phyloP scores from a whole-genome alignment of 2,329 filamentous ascomycete genomes.

The Fusarium odoratissimum region DNA sequence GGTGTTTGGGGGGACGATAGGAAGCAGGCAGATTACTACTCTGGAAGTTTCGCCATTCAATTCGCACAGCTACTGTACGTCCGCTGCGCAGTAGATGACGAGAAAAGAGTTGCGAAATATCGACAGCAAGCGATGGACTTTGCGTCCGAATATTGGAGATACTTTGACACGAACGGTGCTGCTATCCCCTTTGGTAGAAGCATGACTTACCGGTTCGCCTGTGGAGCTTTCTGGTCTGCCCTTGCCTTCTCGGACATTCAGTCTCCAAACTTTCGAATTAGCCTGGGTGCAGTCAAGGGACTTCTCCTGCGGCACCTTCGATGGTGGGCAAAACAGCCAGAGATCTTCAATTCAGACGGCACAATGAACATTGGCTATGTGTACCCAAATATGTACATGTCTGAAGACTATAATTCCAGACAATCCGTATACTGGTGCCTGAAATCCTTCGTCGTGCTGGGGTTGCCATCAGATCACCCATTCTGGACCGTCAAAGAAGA shows the following conservation, averaged over 20 bases:
- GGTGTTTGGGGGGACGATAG: constrained; percentile 53
- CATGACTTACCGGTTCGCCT: constrained; percentile 64
- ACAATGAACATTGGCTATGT: constrained; percentile 59
- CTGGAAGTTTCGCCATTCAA: constrained; percentile 5
- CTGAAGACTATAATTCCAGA: constrained; percentile 67
- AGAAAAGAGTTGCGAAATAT: constrained; percentile 43
- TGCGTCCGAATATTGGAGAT: constrained; percentile 57
- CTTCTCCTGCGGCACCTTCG: constrained; percentile 61
- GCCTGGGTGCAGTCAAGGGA: constrained; percentile 58
- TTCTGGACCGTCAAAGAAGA: constrained; percentile 60
- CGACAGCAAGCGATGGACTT: constrained; percentile 29
- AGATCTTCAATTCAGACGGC: constrained; percentile 62
- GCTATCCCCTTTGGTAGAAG: constrained; percentile 64
- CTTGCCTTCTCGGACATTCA: constrained; percentile 54
- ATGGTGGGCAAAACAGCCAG: constrained; percentile 57
- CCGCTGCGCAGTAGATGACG: not conserved
- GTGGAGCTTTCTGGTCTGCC: constrained; percentile 61
- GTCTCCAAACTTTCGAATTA: constrained; percentile 56
- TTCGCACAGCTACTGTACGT: not conserved
- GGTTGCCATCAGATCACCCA: constrained; percentile 48
- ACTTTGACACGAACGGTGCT: constrained; percentile 60
- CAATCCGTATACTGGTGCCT: constrained; percentile 66
- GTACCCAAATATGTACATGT: constrained; percentile 57
- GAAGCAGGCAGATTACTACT: constrained; percentile 49
- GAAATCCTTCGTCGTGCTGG: constrained; percentile 60